Conservation (phyloP, 2,329 filamentous ascomycete species). For the Trichoderma atroviride region DNA sequence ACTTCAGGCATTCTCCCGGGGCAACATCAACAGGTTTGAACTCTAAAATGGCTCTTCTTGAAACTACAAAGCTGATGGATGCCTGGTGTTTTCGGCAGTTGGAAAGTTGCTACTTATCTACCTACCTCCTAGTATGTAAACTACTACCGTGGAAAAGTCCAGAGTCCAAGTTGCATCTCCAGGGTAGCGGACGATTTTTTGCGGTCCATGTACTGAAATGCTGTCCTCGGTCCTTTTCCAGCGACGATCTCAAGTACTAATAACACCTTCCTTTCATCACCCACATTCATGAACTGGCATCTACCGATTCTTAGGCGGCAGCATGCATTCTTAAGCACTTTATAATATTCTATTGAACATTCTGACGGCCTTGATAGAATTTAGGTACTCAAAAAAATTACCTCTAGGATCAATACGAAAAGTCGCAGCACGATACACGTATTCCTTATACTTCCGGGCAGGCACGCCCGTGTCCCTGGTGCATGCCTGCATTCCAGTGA, state of each 20-base stretch:
- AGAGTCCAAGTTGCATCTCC: neutral
- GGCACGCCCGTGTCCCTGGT: neutral
- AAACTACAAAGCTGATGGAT: neutral
- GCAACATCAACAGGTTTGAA: neutral
- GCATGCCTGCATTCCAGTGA: neutral
- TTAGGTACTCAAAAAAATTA: neutral
- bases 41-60: neutral
- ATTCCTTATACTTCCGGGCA: neutral
- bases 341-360: neutral
- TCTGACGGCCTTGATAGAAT: neutral
- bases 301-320: neutral
- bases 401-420: neutral
- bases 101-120: neutral
- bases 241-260: neutral
- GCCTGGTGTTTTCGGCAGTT: neutral
- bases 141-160: neutral
- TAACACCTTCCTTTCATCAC: neutral
- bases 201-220: neutral
- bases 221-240: neutral
- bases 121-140: neutral
- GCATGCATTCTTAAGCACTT: neutral
- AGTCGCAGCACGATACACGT: neutral
- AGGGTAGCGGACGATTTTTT: neutral
- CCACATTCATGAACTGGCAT: neutral
- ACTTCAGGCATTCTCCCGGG: neutral